Base-by-base conservation (phyloP, 78 protist species). In the Dictyostelium intermedium region DNA sequence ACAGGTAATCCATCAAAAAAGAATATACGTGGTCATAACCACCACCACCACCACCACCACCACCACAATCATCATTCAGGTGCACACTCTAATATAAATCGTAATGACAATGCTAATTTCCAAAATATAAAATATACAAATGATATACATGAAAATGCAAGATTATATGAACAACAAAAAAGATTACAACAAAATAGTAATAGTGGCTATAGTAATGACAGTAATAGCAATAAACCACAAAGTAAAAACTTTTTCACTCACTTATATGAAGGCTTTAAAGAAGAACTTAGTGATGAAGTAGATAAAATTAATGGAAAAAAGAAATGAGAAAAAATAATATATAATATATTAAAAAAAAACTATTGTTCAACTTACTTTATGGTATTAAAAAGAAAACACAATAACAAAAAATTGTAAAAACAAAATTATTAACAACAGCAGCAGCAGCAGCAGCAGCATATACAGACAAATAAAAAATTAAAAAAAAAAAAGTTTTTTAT, bases 131-230 rank as follows among this genome's bases (percentile, higher is more conserved):
- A 56, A 47, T 81, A 53, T 20, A 11, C 85, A 2, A 34, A 81
- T 34, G 73, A 81, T 35, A 47, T 81, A 11, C 35, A 56, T 34
- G 85, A 47, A 56, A 81, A 81, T 56, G 50, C 61, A 81, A 81
- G 73, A 81, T 4, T 81, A 13, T 81, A 81, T 41, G 50, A 81
- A 32, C 47, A 60, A 81, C 85, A 81, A 56, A 70, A 23, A 53
- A 81, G 56, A 76, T 23, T 76, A 23, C 82, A 76, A 56, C 74
- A 60, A 20, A 18, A 60, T 8, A 27, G 53, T 11, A 7, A 23
- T 5, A 8, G 2, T 39, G 1, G 1, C 8, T 7, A 35, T 6
- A 74, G 10, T 16, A 73, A 37, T 20, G 25, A 37, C 11, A 37
- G 34, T 69, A 78, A 47, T n/a, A 78, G 9, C 3, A 50, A 79